Conservation (phyloP, 805 yeast genomes). For the Starmera dryadoides region DNA sequence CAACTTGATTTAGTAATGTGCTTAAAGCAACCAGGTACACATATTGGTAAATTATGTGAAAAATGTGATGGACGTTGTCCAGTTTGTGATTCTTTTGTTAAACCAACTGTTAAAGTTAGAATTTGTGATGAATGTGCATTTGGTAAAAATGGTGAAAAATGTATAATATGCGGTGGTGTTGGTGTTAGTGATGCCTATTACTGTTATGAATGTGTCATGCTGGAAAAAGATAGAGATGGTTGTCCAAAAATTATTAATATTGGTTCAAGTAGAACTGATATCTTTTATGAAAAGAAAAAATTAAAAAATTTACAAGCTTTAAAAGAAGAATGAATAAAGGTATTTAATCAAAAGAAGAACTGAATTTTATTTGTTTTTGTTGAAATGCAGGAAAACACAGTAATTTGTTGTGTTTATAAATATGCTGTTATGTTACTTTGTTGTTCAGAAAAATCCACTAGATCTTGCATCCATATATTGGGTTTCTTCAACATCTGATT, state of each 20-base stretch:
- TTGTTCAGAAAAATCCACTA: neutral
- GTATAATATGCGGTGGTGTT: conserved; percentile 70
- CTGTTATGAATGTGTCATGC: conserved; percentile 75
- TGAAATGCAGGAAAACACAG: too few relatives aligned
- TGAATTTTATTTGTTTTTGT: neutral
- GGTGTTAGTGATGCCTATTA: conserved; percentile 71
- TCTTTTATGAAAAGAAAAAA: conserved; percentile 50
- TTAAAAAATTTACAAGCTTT: conserved; percentile 10
- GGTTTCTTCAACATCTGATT: neutral
- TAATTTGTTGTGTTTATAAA: neutral
- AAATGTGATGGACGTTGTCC: conserved; percentile 93
- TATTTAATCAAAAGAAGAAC: neutral
- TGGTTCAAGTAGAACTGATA: conserved; percentile 69
- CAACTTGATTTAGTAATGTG: conserved; percentile 82
- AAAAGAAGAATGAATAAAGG: neutral
- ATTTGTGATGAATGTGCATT: conserved; percentile 83
- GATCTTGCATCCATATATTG: neutral
- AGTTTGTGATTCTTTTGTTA: conserved; percentile 77
- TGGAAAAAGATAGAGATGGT: conserved; percentile 84
- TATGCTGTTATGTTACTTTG: too few relatives aligned
- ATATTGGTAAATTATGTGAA: conserved; percentile 64
- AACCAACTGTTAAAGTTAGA: conserved; percentile 57
- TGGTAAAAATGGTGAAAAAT: conserved; percentile 54
- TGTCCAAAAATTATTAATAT: conserved; percentile 81
- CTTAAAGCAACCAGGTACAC: conserved; percentile 75